Evolutionary conservation across 2,329 filamentous ascomycete species (phyloP).

Genomic region (Clonostachys chloroleuca): DNA sequence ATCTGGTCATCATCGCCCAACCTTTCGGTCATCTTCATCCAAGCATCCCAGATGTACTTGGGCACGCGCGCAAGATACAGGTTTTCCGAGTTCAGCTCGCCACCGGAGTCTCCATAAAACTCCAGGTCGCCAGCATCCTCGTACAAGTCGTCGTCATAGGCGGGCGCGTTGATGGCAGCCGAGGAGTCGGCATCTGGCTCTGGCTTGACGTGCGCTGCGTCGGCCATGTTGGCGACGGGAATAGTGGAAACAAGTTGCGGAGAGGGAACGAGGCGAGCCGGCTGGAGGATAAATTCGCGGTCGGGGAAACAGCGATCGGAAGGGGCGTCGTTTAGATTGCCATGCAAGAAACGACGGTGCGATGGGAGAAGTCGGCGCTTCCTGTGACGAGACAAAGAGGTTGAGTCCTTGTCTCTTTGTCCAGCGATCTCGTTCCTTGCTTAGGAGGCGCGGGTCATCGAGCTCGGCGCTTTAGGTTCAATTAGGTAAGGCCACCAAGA

Average conservation of each 20-base stretch:
- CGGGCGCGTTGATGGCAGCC: conserved; percentile 23
- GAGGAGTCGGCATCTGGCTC: conserved; percentile 40
- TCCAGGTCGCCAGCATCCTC: conserved; percentile 52
- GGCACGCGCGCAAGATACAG: conserved; percentile 76
- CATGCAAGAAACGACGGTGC: too few species aligned
- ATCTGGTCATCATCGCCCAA: conserved; percentile 80
- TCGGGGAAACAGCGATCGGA: too few species aligned
- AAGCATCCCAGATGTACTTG: conserved; percentile 75
- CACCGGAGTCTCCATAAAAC: conserved; percentile 41
- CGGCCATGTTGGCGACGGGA: conserved; percentile 4
- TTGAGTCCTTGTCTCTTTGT: too few species aligned
- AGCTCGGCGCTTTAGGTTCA: too few species aligned
- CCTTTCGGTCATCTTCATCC: conserved; percentile 49
- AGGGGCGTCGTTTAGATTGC: too few species aligned
- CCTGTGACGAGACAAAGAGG: not conserved
- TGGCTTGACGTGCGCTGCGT: conserved; percentile 35
- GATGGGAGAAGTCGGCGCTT: not conserved
- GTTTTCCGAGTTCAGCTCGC: conserved; percentile 31
- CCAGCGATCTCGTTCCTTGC: too few species aligned
- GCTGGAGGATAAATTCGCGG: too few species aligned
- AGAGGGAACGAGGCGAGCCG: too few species aligned
- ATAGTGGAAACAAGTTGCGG: too few species aligned
- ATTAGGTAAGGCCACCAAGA: too few species aligned
- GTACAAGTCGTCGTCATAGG: conserved; percentile 66
- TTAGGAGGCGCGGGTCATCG: too few species aligned